A percentile compares a stretch with the other conserved stretches of the same genome.
Evolutionary conservation across 192 early-diverging fungal genomes (phyloP).

Genomic region (Coemansia asiatica): DNA sequence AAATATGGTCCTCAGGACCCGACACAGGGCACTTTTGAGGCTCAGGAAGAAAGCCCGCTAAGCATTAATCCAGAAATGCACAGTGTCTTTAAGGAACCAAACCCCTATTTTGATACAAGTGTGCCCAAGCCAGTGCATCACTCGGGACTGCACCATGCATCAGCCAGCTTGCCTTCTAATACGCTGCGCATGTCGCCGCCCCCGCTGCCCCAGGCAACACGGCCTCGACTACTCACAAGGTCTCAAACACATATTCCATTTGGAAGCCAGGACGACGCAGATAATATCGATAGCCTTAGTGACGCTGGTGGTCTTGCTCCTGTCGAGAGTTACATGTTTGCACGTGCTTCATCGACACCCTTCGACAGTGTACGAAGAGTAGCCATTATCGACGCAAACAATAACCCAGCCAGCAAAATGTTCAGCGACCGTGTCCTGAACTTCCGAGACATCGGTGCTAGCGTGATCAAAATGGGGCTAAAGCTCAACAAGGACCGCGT

Average conservation of each 20-base stretch:
- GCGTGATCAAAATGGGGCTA: slow-evolving; percentile 33
- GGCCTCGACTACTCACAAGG: not conserved
- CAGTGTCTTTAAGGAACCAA: slow-evolving; percentile 13
- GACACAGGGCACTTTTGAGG: slow-evolving; percentile 17
- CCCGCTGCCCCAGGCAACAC: slow-evolving; percentile 1
- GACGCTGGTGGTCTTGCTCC: not conserved
- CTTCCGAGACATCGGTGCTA: slow-evolving; percentile 52
- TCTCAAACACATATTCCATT: not conserved
- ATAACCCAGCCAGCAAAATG: slow-evolving; percentile 19
- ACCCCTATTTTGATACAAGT: slow-evolving; percentile 5
- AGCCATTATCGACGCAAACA: slow-evolving; percentile 30
- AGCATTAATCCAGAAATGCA: slow-evolving; percentile 12
- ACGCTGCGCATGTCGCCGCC: not conserved
- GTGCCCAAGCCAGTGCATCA: slow-evolving; percentile 13
- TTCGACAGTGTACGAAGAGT: slow-evolving; percentile 29
- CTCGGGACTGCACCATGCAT: slow-evolving; percentile 9
- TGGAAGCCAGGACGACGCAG: not conserved
- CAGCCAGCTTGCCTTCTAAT: not conserved
- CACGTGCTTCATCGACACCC: slow-evolving; percentile 12
- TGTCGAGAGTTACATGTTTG: not conserved
- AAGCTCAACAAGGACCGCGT: slow-evolving; percentile 17
- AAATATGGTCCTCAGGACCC: slow-evolving; percentile 7
- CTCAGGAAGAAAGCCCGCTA: not conserved
- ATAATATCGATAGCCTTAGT: slow-evolving; percentile 5
- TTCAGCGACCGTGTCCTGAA: slow-evolving; percentile 51